phyloP scores from a whole-genome alignment of 2,329 filamentous ascomycete genomes.

The Helicocarpus griseus region DNA sequence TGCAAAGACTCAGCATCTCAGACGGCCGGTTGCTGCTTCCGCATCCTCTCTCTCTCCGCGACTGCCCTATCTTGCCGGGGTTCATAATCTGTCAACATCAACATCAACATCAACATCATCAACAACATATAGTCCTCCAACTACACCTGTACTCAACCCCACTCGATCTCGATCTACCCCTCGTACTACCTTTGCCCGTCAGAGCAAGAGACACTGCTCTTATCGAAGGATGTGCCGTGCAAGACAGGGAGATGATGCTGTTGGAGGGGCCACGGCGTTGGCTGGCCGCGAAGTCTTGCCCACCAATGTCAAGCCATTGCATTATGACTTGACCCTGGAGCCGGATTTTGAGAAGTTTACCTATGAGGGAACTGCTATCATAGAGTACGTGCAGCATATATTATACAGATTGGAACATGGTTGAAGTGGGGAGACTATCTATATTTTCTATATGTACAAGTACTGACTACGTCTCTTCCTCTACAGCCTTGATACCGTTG shows the following conservation, averaged over 20 bases:
- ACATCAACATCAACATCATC: slow-evolving; percentile 9
- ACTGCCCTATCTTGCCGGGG: not conserved
- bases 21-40: not conserved
- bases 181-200: slow-evolving; percentile 19
- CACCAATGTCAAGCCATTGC: slow-evolving; percentile 79
- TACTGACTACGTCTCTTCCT: slow-evolving; percentile 13
- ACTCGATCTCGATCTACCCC: not conserved
- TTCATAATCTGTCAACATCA: slow-evolving; percentile 8
- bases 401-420: not conserved
- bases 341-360: slow-evolving; percentile 81
- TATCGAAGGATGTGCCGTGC: slow-evolving; percentile 68
- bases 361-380: slow-evolving; percentile 73
- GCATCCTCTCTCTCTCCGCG: slow-evolving; percentile 7
- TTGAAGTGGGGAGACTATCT: too few species aligned
- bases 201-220: slow-evolving; percentile 55
- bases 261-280: slow-evolving; percentile 45
- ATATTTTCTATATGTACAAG: too few species aligned
- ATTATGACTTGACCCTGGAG: slow-evolving; percentile 88
- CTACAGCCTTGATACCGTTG: slow-evolving; percentile 62
- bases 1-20: not conserved
- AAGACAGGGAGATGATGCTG: slow-evolving; percentile 34
- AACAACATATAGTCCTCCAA: not conserved
- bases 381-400: slow-evolving; percentile 50
- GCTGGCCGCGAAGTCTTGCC: slow-evolving; percentile 76
- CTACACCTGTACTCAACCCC: not conserved